Conservation (phyloP, 2,329 filamentous ascomycete species). For the Aspergillus oerlinghausenensis region DNA sequence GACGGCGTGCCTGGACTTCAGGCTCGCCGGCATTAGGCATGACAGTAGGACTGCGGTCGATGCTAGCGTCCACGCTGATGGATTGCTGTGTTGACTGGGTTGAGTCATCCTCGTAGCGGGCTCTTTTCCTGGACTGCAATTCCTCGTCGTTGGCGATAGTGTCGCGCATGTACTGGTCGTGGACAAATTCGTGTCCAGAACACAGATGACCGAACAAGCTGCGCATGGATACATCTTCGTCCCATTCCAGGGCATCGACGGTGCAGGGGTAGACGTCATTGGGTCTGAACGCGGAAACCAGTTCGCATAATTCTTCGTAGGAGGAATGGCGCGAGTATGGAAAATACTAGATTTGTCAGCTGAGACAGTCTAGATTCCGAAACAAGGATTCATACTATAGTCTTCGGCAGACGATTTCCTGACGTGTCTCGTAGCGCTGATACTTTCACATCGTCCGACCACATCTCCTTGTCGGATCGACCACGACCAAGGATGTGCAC, state of each 20-base stretch:
- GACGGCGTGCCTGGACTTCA: too few relatives aligned
- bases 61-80: slow-evolving; percentile 10
- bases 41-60: not conserved
- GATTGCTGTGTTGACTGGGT: slow-evolving; percentile 19
- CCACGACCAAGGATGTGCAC: slow-evolving; percentile 28
- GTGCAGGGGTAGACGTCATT: slow-evolving; percentile 81
- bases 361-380: not conserved
- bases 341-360: slow-evolving; percentile 50
- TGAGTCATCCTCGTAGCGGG: slow-evolving; percentile 14
- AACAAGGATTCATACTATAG: slow-evolving; percentile 27
- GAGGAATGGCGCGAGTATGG: slow-evolving; percentile 90
- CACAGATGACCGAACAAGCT: slow-evolving; percentile 69
- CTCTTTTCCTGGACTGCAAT: slow-evolving; percentile 15
- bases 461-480: slow-evolving; percentile 1
- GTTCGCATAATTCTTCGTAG: slow-evolving; percentile 68
- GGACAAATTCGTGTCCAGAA: slow-evolving; percentile 54
- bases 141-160: slow-evolving; percentile 20
- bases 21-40: too few relatives aligned
- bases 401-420: slow-evolving; percentile 19
- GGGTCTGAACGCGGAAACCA: slow-evolving; percentile 66
- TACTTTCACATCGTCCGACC: not conserved
- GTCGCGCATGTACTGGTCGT: slow-evolving; percentile 59
- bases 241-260: slow-evolving; percentile 61
- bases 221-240: slow-evolving; percentile 58
- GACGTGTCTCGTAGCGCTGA: not conserved